Percentiles rank a stretch among this genome's conserved stretches.
Conservation (phyloP, 345 rosid species). For the Aquilaria sinensis region DNA sequence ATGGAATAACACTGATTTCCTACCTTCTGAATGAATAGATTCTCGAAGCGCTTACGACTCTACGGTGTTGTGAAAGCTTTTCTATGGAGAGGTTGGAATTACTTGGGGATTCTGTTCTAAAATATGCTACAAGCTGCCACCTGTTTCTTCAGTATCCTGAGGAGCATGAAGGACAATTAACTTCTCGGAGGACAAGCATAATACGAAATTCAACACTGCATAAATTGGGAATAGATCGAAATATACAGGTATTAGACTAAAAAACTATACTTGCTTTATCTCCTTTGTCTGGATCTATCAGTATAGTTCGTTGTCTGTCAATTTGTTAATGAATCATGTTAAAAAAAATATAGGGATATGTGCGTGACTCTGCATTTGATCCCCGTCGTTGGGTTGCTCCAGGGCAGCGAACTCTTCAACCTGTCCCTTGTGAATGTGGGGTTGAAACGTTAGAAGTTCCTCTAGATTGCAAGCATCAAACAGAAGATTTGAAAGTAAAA, state of each 20-base stretch:
- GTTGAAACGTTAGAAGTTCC: constrained; percentile 67
- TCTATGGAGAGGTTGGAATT: constrained; percentile 96
- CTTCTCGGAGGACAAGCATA: constrained; percentile 29
- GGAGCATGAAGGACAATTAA: constrained; percentile 68
- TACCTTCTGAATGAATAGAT: constrained; percentile 33
- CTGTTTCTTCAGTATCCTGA: constrained; percentile 60
- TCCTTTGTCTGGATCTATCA: not conserved
- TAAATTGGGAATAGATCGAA: constrained; percentile 46
- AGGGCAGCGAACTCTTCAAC: constrained; percentile 49
- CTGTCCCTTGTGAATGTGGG: constrained; percentile 61
- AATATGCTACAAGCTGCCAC: constrained; percentile 70
- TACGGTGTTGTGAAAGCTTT: constrained; percentile 61
- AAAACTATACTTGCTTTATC: not conserved
- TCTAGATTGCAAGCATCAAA: constrained; percentile 46
- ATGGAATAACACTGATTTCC: constrained; percentile 3
- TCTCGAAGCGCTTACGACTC: constrained; percentile 75
- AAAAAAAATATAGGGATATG: constrained; percentile 42
- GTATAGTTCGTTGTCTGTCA: not conserved
- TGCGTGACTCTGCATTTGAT: constrained; percentile 73
- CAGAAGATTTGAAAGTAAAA: constrained; percentile 38
- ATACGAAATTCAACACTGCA: constrained; percentile 69
- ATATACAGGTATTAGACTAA: constrained; percentile 57
- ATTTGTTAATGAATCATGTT: not conserved
- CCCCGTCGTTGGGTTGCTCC: constrained; percentile 95
- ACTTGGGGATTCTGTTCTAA: constrained; percentile 93